Percentiles rank a stretch among this genome's conserved stretches.
Conservation (phyloP, 2,329 filamentous ascomycete species). For the Aspergillus jensenii region DNA sequence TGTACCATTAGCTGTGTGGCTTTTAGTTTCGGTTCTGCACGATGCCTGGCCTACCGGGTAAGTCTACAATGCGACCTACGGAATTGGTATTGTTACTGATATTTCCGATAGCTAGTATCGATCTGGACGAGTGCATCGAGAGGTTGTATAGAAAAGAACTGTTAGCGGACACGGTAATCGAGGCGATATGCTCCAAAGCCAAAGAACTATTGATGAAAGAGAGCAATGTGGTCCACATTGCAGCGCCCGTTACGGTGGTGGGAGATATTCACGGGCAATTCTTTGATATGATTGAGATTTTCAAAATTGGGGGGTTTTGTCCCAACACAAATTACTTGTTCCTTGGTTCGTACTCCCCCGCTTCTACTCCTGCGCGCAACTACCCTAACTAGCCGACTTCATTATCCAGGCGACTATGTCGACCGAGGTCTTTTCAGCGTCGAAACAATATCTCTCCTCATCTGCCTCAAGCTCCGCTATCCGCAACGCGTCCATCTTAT, state of each 20-base stretch:
- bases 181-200: constrained; percentile 98
- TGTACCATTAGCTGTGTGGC: constrained; percentile 9
- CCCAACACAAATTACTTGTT: constrained; percentile 99
- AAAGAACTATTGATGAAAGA: constrained; percentile 99
- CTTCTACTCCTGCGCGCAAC: background rate
- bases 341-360: constrained; percentile 64
- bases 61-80: constrained; percentile 15
- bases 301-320: constrained; percentile 95
- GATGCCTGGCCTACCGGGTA: constrained; percentile 49
- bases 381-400: constrained; percentile 7
- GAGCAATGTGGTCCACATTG: constrained; percentile 98
- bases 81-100: constrained; percentile 10
- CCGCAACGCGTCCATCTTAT: constrained; percentile 94
- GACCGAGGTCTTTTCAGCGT: constrained; percentile 98
- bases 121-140: constrained; percentile 97
- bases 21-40: constrained; percentile 16
- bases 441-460: constrained; percentile 95
- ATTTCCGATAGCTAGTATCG: constrained; percentile 74
- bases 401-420: constrained; percentile 81
- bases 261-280: constrained; percentile 99
- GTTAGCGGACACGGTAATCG: constrained; percentile 94
- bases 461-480: constrained; percentile 96
- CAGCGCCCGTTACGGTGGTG: constrained; percentile 92
- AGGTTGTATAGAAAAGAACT: constrained; percentile 96
- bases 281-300: constrained; percentile 98